These are phyloP conservation scores for Epicoccum nigrum DNA, from an alignment of 2,329 filamentous ascomycete species.

Conservation along the genomic window DNA sequence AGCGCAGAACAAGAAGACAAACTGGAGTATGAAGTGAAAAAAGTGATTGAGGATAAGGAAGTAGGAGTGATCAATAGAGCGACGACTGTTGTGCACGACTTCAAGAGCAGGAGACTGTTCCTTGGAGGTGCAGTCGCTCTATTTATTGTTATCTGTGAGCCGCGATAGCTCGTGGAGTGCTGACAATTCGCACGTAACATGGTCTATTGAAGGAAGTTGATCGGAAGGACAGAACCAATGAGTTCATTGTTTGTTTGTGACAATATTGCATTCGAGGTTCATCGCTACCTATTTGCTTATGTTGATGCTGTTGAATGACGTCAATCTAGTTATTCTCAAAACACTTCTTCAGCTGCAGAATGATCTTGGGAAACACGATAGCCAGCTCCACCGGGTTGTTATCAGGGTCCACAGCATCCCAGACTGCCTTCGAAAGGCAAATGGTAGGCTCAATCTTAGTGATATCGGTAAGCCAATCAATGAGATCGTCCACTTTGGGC, in stretches of 20 bases:
- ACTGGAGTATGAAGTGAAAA: constrained; percentile 28
- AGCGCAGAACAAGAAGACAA: neutral
- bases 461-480: constrained; percentile 4
- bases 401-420: neutral
- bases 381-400: neutral
- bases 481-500: neutral
- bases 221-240: no score
- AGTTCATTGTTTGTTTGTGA: no score
- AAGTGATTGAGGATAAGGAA: constrained; percentile 37
- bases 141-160: constrained; percentile 17
- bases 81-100: constrained; percentile 37
- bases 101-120: constrained; percentile 33
- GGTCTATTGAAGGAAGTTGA: no score
- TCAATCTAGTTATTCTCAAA: no score
- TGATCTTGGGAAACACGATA: no score
- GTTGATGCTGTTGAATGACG: no score
- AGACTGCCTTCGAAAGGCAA: neutral
- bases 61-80: constrained; percentile 26
- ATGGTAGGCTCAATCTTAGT: neutral
- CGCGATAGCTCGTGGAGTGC: no score
- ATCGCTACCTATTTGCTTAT: no score
- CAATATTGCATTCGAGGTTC: no score
- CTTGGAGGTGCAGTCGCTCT: constrained; percentile 24
- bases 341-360: no score
- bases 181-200: no score